Evolutionary conservation across 1,139 yeast species (phyloP).

Genomic region (Nakaseomyces bracarensis): DNA sequence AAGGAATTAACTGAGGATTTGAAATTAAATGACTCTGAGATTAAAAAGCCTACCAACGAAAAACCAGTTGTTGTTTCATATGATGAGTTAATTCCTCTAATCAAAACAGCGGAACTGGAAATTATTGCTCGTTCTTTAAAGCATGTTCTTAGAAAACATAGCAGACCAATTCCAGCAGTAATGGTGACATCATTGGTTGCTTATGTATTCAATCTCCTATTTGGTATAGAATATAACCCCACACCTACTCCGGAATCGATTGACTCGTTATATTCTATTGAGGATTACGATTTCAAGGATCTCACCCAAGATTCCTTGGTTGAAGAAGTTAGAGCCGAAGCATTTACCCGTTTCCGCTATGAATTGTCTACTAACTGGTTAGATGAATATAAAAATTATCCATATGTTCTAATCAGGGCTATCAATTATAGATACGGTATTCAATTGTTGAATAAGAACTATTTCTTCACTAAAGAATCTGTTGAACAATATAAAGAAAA

Average conservation of each 20-base stretch:
- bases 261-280: conserved; percentile 40
- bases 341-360: conserved; percentile 54
- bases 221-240: conserved; percentile 43
- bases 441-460: conserved; percentile 55
- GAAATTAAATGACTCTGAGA: conserved; percentile 33
- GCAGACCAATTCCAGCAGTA: conserved; percentile 44
- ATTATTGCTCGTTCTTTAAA: conserved; percentile 73
- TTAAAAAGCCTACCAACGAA: conserved; percentile 32
- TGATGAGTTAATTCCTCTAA: conserved; percentile 39
- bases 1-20: conserved; percentile 32
- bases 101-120: conserved; percentile 50
- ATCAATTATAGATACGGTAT: conserved; percentile 75
- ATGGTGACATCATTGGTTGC: conserved; percentile 53
- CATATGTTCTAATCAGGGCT: conserved; percentile 54
- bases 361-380: conserved; percentile 46
- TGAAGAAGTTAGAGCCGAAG: conserved; percentile 43
- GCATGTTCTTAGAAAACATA: conserved; percentile 53
- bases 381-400: conserved; percentile 29
- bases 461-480: conserved; percentile 37
- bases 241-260: conserved; percentile 39
- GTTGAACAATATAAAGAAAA: conserved; percentile 36
- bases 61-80: conserved; percentile 26
- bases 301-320: conserved; percentile 42
- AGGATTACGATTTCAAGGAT: conserved; percentile 38
- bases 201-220: conserved; percentile 66